Base-by-base conservation (phyloP, 192 early-diverging fungal species). In the Coemansia erecta region DNA sequence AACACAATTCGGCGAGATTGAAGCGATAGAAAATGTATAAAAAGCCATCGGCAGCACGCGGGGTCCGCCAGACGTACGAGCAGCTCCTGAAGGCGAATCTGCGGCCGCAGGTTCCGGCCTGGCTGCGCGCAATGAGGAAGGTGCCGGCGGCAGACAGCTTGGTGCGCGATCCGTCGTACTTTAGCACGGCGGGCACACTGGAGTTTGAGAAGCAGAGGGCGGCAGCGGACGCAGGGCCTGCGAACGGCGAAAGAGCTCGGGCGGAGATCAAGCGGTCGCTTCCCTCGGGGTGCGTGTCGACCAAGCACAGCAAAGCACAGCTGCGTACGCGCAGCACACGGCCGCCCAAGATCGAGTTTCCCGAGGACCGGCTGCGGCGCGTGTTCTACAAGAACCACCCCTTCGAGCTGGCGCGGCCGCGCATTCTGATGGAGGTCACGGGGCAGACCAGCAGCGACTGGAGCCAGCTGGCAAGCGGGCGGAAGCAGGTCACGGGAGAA, bases 381-480 rank as follows among this genome's bases (percentile, higher is more conserved):
- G 84, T 82, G 53, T 98, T 98, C 61, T 98, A 93, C 76, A 81
- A 83, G 61, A 88, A 94, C 82, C 96, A 98, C 76, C 96, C 96
- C 17, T 92, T 89, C 67, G 96, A 98, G 73, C 80, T 88, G 60
- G 61, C 74, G 31, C 78, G 89, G 55, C 92, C 94, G 31, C 71
- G 83, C 31, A 79, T 83, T 7, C 58, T 94, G 37, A 82, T 89
- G 22, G 92, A 94, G 75, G 77, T 70, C 21, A 82, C 85, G 2
- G 73, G 83, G 10, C 79, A 73, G 60, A 68, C 50, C 21, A 47
- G 55, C 49, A 48, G 59, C 50, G 76, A 82, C 60, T 89, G 84
- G 77, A 75, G 72, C 45, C 68, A 64, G 49, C 73, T 92, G n/a
- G 24, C 84, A 40, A 61, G 81, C 37, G 61, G 81, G 33, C 24